Percentiles rank a stretch among this genome's conserved stretches.
phyloP scores from a whole-genome alignment of 148 eudicot genomes.

The Diospyros kaki region DNA sequence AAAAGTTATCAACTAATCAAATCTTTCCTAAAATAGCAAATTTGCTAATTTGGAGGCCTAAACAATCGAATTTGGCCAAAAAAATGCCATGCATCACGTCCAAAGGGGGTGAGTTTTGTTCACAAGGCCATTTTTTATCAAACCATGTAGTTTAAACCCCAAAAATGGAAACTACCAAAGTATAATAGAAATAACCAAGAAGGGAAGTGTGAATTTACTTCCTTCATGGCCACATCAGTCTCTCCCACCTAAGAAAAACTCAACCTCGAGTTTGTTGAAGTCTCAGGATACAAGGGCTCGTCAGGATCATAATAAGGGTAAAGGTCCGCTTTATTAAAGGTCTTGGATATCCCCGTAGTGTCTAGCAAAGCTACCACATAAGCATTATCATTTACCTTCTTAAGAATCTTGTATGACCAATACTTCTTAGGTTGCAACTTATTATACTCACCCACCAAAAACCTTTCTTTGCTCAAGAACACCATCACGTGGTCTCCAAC shows the following conservation, averaged over 20 bases:
- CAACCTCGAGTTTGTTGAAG: not conserved
- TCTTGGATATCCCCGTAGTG: not conserved
- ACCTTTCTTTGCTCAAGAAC: not conserved
- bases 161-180: too few relatives aligned
- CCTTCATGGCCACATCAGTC: not conserved
- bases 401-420: not conserved
- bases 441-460: constrained; percentile 1
- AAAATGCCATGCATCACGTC: too few relatives aligned
- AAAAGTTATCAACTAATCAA: too few relatives aligned
- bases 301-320: not conserved
- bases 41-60: too few relatives aligned
- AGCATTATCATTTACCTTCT: constrained; percentile 12
- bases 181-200: too few relatives aligned
- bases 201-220: too few relatives aligned
- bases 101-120: too few relatives aligned
- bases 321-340: constrained; percentile 2
- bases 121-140: too few relatives aligned
- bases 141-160: too few relatives aligned
- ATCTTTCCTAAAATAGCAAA: too few relatives aligned
- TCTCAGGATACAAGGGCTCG: not conserved
- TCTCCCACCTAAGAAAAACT: not conserved
- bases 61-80: too few relatives aligned
- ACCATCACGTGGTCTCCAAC: constrained; percentile 7
- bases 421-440: constrained; percentile 5
- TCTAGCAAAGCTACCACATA: constrained; percentile 1